phyloP scores from a whole-genome alignment of 495 filamentous ascomycete genomes.

The Lindgomyces ingoldianus region DNA sequence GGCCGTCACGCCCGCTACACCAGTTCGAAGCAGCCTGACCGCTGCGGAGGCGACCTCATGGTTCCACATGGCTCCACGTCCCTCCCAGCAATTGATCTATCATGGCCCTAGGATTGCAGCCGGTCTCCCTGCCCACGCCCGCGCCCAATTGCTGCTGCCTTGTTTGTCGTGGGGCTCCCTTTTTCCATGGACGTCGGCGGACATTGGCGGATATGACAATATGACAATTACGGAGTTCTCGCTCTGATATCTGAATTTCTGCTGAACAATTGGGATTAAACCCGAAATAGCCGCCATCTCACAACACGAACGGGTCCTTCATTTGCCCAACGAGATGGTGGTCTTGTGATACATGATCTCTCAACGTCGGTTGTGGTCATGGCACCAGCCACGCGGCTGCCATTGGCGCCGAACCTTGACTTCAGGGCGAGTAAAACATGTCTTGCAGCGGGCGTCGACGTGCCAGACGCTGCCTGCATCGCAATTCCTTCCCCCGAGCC shows the following conservation, averaged over 20 bases:
- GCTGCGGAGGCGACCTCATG: constrained; percentile 22
- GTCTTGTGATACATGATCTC: constrained; percentile 34
- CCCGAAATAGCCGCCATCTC: constrained; percentile 35
- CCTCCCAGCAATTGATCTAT: constrained; percentile 10
- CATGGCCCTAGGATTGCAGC: neutral
- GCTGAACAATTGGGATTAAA: neutral
- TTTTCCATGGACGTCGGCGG: constrained; percentile 13
- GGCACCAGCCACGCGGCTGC: constrained; percentile 37
- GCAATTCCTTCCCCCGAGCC: constrained; percentile 8
- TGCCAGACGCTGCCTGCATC: constrained; percentile 14
- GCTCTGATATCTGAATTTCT: constrained; percentile 1
- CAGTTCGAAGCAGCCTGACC: constrained; percentile 20
- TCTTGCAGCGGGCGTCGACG: constrained; percentile 29
- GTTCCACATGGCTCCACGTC: constrained; percentile 28
- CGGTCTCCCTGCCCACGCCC: neutral
- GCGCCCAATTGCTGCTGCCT: constrained; percentile 26
- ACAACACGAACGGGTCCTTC: constrained; percentile 18
- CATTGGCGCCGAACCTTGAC: constrained; percentile 23
- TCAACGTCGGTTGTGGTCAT: constrained; percentile 15
- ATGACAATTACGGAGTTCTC: constrained; percentile 6
- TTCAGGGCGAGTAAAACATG: constrained; percentile 36
- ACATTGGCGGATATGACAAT: constrained; percentile 14
- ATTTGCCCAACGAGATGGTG: constrained; percentile 21
- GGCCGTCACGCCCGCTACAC: neutral
- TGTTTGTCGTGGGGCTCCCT: neutral